Evolutionary conservation across 257 asterid genomes (phyloP), one percentile per base, ranked within the genome.

Genomic region (Salvia splendens): DNA sequence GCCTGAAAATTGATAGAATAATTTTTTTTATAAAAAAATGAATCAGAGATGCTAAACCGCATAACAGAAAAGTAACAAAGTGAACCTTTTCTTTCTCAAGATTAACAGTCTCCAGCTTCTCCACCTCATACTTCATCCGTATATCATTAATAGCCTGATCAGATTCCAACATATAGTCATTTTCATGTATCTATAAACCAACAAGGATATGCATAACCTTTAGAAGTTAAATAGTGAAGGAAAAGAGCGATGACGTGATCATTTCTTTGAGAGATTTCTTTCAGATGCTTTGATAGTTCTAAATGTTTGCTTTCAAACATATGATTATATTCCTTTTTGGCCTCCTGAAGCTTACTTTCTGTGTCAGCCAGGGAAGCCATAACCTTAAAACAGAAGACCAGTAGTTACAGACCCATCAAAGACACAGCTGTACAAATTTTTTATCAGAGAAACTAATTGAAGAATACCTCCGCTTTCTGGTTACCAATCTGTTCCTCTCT

Each of bases 201-300:
- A 57, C 59, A 46, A 51, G 67, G 50, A 70, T 52, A 64, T 55
- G 56, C 56, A 60, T 43, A 24, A 16, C 57, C 49, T 6, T 55
- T 48, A 58, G 57, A 58, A 63, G 45, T 15, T 56, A 70, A 52
- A 61, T 36, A 53, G 47, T 56, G 54, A 53, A 65, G 58, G 17
- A 48, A 61, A 63, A 65, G 47, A 66, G 48, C 5, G 38, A 57
- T 57, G 57, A 90, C 99, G 97, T 87, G 92, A 74, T 94, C 99
- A 79, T 91, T 94, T 75, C 83, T 87, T 79, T 81, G 96, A 67
- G 99, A 94, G 77, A 94, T 87, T 80, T 94, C 99, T 79, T 94
- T 94, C 84, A 94, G 77, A 80, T 91, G 93, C 77, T 85, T 91
- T n/a, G 96, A 94, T 68, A 94, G 81, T 74, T 94, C 99, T 43